Base-by-base conservation (phyloP, 1,284 basidiomycete species). In the Tausonia pullulans region DNA sequence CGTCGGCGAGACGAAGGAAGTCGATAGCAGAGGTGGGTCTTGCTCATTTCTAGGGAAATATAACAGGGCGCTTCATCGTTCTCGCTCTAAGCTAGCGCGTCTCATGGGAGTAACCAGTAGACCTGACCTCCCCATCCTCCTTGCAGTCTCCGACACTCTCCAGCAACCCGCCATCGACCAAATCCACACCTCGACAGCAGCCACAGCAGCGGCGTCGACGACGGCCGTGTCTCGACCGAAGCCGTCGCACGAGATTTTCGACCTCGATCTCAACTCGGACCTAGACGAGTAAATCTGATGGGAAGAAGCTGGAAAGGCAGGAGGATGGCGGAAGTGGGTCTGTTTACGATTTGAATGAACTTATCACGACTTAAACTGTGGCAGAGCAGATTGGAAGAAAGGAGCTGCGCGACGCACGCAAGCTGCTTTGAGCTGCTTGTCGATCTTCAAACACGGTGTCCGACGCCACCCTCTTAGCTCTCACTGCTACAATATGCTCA, bases 221-320 rank as follows among this genome's bases (percentile, higher is more conserved):
- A 11, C 9, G 48, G n/a, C 48, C 3, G 49, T 60, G n/a, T 40
- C 27, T 39, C 59, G 57, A 27, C 61, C 65, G 0, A 40, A 56
- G 41, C 13, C 58, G 51, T 59, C 41, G 5, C 9, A 41, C 39
- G 57, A 66, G 49, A 44, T 60, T 0, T 66, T 66, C 27, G 61
- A 66, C 50, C 50, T 62, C 16, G 65, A 66, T 40, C 61, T 66
- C 46, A 66, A 66, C 40, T 63, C 65, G 48, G 65, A 66, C 48
- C 41, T 62, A 9, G 64, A 65, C 6, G 64, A 65, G 14, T 39
- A 13, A 52, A 27, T 27, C 27, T 27, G 27, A 1, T 27, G 27
- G 27, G 27, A 27, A 27, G 27, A 27, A 27, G 27, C 27, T 27
- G 27, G 27, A 27, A 27, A 27, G 27, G 27, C 27, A 27, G 27